A percentile compares a stretch with the other conserved stretches of the same genome.
Conservation (phyloP, 2,329 filamentous ascomycete genomes). For the Colletotrichum orchidophilum region DNA sequence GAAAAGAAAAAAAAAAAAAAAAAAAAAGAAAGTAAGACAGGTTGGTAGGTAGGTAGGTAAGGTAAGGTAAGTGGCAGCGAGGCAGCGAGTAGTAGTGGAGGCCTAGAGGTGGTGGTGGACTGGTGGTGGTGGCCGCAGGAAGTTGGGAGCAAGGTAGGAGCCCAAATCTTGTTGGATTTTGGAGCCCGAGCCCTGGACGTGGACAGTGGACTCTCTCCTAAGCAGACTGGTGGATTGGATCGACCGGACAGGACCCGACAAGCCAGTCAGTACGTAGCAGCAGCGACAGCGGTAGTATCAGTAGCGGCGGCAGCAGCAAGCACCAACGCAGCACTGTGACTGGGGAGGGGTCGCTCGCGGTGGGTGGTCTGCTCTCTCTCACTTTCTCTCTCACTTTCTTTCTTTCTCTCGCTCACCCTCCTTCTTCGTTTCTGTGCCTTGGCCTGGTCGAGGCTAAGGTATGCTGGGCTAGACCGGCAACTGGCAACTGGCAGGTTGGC, state of each 20-base stretch:
- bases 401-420: neutral
- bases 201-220: slow-evolving; percentile 29
- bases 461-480: neutral
- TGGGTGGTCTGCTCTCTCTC: neutral
- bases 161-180: slow-evolving; percentile 33
- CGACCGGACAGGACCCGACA: slow-evolving; percentile 33
- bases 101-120: neutral
- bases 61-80: neutral
- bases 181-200: slow-evolving; percentile 32
- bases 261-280: slow-evolving; percentile 21
- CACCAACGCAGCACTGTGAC: slow-evolving; percentile 28
- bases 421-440: neutral
- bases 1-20: slow-evolving; percentile 20
- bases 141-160: slow-evolving; percentile 26
- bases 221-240: slow-evolving; percentile 34
- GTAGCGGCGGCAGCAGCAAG: slow-evolving; percentile 10
- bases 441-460: neutral
- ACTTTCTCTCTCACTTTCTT: neutral
- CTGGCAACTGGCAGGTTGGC: slow-evolving; percentile 17
- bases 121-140: slow-evolving; percentile 6
- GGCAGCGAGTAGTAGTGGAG: slow-evolving; percentile 1
- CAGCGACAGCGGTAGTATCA: slow-evolving; percentile 2
- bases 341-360: slow-evolving; percentile 11
- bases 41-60: slow-evolving; percentile 11
- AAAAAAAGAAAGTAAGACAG: slow-evolving; percentile 20